Percentiles rank a stretch among this genome's conserved stretches.
phyloP scores from a whole-genome alignment of 2,329 filamentous ascomycete species.

The Lanzia echinophila region DNA sequence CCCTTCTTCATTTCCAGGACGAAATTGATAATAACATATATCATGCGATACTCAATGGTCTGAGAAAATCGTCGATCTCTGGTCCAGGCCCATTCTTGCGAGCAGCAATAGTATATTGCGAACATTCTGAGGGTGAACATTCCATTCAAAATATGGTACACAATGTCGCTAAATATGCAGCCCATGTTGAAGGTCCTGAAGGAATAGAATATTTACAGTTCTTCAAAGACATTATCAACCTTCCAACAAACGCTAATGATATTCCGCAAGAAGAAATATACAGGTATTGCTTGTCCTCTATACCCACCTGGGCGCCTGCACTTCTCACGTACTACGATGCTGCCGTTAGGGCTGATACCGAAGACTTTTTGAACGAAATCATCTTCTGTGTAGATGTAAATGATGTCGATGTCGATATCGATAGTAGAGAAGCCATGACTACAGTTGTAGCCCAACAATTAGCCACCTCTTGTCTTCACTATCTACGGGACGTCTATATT shows the following conservation, averaged over 20 bases:
- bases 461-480: slow-evolving; percentile 26
- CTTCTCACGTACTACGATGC: slow-evolving; percentile 45
- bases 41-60: slow-evolving; percentile 28
- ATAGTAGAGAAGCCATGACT: slow-evolving; percentile 7
- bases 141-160: slow-evolving; percentile 18
- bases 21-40: slow-evolving; percentile 46
- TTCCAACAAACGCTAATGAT: slow-evolving; percentile 12
- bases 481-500: slow-evolving; percentile 26
- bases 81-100: slow-evolving; percentile 24
- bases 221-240: slow-evolving; percentile 24
- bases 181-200: slow-evolving; percentile 23
- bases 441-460: slow-evolving; percentile 19
- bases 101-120: slow-evolving; percentile 28
- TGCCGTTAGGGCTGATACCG: slow-evolving; percentile 38
- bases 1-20: slow-evolving; percentile 43
- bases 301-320: slow-evolving; percentile 43
- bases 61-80: slow-evolving; percentile 16
- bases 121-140: slow-evolving; percentile 20
- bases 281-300: slow-evolving; percentile 34
- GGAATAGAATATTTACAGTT: slow-evolving; percentile 29
- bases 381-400: slow-evolving; percentile 17
- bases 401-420: slow-evolving; percentile 11
- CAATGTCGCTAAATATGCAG: slow-evolving; percentile 20
- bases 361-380: slow-evolving; percentile 21
- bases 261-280: slow-evolving; percentile 34